phyloP scores from a whole-genome alignment of 805 yeast species.

The Candida succiphila region DNA sequence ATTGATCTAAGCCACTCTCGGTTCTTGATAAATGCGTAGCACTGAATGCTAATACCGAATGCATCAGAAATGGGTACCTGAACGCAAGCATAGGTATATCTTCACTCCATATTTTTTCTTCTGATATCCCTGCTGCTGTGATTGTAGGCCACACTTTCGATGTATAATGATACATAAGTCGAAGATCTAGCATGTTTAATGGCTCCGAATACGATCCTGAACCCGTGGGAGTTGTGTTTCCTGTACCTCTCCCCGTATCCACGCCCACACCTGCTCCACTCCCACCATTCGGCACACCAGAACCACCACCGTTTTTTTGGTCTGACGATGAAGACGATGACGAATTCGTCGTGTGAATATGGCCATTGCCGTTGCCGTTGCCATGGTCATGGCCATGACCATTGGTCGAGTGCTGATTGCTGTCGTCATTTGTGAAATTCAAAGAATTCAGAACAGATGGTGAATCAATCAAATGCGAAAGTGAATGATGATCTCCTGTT shows the following conservation, averaged over 20 bases:
- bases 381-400: no score
- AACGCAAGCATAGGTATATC: slow-evolving; percentile 87
- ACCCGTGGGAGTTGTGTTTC: no score
- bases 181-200: slow-evolving; percentile 66
- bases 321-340: no score
- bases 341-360: no score
- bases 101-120: slow-evolving; percentile 74
- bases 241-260: not conserved
- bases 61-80: slow-evolving; percentile 85
- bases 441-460: no score
- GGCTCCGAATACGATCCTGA: slow-evolving; percentile 4
- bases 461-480: slow-evolving; percentile 21
- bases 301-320: no score
- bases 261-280: not conserved
- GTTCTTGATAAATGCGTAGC: slow-evolving; percentile 85
- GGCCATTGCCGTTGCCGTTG: no score
- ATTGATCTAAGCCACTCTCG: slow-evolving; percentile 65
- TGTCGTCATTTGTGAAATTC: no score
- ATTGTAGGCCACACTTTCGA: slow-evolving; percentile 79
- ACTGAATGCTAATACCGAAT: slow-evolving; percentile 79
- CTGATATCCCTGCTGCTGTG: slow-evolving; percentile 85
- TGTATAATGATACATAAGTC: slow-evolving; percentile 81
- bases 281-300: not conserved
- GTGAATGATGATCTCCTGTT: slow-evolving; percentile 17
- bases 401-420: no score